phyloP scores from a whole-genome alignment of 73 alveolate genomes.

The Paramecium octaurelia region DNA sequence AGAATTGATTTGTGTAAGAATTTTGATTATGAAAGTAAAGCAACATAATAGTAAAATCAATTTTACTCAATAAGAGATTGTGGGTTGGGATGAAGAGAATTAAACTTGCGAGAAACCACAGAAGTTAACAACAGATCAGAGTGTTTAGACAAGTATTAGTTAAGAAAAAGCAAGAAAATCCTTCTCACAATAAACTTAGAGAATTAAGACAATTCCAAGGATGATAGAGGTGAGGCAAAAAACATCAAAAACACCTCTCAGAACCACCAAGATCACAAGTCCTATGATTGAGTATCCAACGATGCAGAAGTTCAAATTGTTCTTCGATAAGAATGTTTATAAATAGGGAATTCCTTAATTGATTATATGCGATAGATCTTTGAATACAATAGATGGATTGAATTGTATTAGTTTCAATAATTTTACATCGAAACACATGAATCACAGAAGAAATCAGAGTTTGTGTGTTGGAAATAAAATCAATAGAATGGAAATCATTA shows the following conservation, averaged over 20 bases:
- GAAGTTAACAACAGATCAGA: background rate
- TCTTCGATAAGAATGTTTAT: background rate
- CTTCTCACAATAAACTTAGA: background rate
- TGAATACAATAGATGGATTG: background rate
- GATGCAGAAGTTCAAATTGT: background rate
- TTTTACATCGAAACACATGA: background rate
- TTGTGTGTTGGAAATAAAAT: background rate
- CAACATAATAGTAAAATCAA: background rate
- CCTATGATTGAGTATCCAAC: background rate
- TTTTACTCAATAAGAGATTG: background rate
- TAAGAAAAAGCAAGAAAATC: background rate
- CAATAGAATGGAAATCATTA: background rate
- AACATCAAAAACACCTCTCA: background rate
- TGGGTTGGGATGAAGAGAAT: slow-evolving; percentile 8
- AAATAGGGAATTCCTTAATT: background rate
- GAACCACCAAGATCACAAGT: background rate
- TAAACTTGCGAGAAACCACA: background rate
- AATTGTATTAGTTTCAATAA: background rate
- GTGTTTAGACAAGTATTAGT: background rate
- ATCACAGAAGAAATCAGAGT: background rate
- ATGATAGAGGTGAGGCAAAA: background rate
- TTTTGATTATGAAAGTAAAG: background rate
- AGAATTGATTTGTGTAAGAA: background rate
- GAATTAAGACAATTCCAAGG: background rate
- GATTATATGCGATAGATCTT: background rate